Evolutionary conservation across 306 rosid species (phyloP), one percentile per base, ranked within the genome.

Genomic region (Lagenaria siceraria): DNA sequence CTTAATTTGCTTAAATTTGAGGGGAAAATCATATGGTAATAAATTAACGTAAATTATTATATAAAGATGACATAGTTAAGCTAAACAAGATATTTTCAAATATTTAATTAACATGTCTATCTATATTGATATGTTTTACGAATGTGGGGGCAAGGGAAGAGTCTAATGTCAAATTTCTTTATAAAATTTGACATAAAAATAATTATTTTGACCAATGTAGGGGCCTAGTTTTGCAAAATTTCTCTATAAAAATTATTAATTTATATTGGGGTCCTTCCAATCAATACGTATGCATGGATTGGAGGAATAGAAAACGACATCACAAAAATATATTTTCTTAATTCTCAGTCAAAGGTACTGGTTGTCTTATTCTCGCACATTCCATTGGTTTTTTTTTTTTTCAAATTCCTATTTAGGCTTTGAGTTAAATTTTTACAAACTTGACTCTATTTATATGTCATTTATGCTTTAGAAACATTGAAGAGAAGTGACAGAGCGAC

Each of bases 221-320:
- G 75, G 24, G 21, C n/a, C 51, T 40, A 12, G n/a, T 42, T 19
- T 68, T 68, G 31, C n/a, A 21, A 69, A 31, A 22, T 4, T 13
- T 68, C 53, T 68, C 10, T 13, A 21, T 13, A 43, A 46, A 40
- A 21, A 13, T 46, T 42, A 69, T 13, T 69, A 21, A 69, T 69
- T 42, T 69, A 69, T 43, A 43, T 43, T 13, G 55, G 35, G 14
- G 75, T 14, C 7, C 13, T 43, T n/a, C 21, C 36, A 43, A 43
- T 69, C 56, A 69, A 43, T 69, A 69, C 75, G 56, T 69, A 43
- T 69, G 75, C 53, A 43, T 69, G 75, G 74, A 21, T 42, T 69
- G 56, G 21, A 24, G 75, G 55, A 22, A 69, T 22, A 69, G 29
- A 43, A 69, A 69, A 43, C 75, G 75, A 69, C 75, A 69, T 13